Evolutionary conservation across 768 basidiomycete genomes (phyloP), one percentile per base, ranked within the genome.

Genomic region (Leucosporidium scottii): DNA sequence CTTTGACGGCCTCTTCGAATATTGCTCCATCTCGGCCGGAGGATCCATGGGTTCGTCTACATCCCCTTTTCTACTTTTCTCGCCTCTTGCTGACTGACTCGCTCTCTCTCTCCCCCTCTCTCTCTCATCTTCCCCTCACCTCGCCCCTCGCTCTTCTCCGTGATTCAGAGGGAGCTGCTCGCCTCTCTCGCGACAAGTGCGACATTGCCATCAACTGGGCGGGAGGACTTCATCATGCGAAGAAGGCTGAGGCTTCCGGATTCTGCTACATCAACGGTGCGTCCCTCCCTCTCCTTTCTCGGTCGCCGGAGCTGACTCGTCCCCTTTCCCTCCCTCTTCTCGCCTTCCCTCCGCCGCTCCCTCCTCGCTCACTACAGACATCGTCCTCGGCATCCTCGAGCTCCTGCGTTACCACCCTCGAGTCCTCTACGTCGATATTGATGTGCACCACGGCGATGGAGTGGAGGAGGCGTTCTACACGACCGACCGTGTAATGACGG

Each of bases 191-290:
- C 67, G 93, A 97, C 79, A 97, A 98, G 77, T 97, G 93, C 77
- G 96, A 99, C 78, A 98, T 98, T 73, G 96, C 96, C 4, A 86
- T 99, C 64, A 99, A 99, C 76, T 99, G 96, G 96, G 94, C 96
- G 13, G 96, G 96, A 20, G 96, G 96, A 21, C 82, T 99, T 55
- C 96, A 99, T 78, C 96, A 99, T 76, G 93, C 96, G 4, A 99
- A 98, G 81, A 99, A 98, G 82, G 91, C 92, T 54, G 96, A 99
- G 80, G 96, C 96, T 0, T 93, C 91, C 74, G 96, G 96, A 2
- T 99, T 99, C 79, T 99, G 96, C 80, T 99, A 98, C 78, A 91
- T 98, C 54, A 98, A 98, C 75, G 94, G 93, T 93, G 67, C 50
- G 82, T 48, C 27, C 39, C 39, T 27, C 23, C n/a, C 44, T 13